Base-by-base conservation (phyloP, 768 basidiomycete species). In the Lactifluus subvellereus region DNA sequence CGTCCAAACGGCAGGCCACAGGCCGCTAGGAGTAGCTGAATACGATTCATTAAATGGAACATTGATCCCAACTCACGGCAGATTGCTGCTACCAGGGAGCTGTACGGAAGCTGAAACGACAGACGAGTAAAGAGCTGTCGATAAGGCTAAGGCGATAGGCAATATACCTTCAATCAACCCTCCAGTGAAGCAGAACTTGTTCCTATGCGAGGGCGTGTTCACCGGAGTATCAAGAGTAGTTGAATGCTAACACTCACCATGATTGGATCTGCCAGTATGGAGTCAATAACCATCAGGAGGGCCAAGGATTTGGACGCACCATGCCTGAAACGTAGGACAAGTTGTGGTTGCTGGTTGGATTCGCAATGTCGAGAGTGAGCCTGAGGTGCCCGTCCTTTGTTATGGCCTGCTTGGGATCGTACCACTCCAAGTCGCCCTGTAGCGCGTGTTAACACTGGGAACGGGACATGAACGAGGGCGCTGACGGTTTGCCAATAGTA, bases 181-280 rank as follows among this genome's bases (percentile, higher is more conserved):
- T 6, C 87, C 87, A 10, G 88, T 89, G 71, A 92, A 91, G 72
- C 89, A 92, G 66, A 94, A 84, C 74, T 86, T 85, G 72, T 86
- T 87, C 81, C 76, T 68, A 47, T 14, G 58, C 27, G 60, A 62
- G 70, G 76, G 62, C 69, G 72, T 57, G 30, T 30, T 47, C 18
- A 40, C 35, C 18, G 8, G 18, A 14, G 2, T 18, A 37, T 43
- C 13, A 18, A 32, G 20, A 33, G 45, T 53, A 43, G 13, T 32
- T 35, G 18, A 16, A 35, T 30, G 40, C n/a, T 7, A 66, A 38
- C 5, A 64, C 72, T 61, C 49, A 75, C 75, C 76, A 75, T 72
- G 64, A 69, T 57, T 65, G 67, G n/a, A 67, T 65, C 62, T 68
- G 59, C 20, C 1, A 1, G 32, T 11, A 42, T 13, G 35, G 35